Evolutionary conservation across 352 stramenopile genomes (phyloP).

Genomic region (Globisporangium yorkense): DNA sequence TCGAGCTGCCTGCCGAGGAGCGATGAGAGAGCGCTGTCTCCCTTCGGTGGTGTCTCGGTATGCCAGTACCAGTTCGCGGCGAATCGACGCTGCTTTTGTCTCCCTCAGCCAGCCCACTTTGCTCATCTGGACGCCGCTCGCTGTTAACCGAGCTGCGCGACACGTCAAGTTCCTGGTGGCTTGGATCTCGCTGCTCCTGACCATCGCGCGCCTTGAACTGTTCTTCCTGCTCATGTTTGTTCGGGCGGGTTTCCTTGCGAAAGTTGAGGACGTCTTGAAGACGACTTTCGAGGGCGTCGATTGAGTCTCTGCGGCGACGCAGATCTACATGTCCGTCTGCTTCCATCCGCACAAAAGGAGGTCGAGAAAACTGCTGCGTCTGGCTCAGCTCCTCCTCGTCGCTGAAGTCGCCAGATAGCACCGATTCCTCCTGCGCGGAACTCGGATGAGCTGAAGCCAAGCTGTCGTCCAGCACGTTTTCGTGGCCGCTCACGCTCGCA

Average conservation of each 20-base stretch:
- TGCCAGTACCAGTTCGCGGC: too few relatives aligned
- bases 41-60: too few relatives aligned
- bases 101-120: too few relatives aligned
- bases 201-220: neutral
- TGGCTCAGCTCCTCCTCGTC: neutral
- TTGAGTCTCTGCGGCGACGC: constrained; percentile 10
- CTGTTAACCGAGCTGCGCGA: too few relatives aligned
- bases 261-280: constrained; percentile 30
- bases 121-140: too few relatives aligned
- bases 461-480: neutral
- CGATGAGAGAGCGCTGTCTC: too few relatives aligned
- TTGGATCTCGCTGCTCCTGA: neutral
- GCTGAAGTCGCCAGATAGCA: constrained; percentile 2
- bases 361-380: neutral
- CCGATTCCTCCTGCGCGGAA: neutral
- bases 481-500: neutral
- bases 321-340: neutral
- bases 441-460: neutral
- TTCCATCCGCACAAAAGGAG: neutral
- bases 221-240: neutral
- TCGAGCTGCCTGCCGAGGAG: too few relatives aligned
- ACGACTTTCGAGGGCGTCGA: constrained; percentile 22
- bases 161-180: too few relatives aligned
- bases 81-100: too few relatives aligned
- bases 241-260: neutral